Evolutionary conservation across 768 basidiomycete species (phyloP).

Genomic region (Amanita thiersii): DNA sequence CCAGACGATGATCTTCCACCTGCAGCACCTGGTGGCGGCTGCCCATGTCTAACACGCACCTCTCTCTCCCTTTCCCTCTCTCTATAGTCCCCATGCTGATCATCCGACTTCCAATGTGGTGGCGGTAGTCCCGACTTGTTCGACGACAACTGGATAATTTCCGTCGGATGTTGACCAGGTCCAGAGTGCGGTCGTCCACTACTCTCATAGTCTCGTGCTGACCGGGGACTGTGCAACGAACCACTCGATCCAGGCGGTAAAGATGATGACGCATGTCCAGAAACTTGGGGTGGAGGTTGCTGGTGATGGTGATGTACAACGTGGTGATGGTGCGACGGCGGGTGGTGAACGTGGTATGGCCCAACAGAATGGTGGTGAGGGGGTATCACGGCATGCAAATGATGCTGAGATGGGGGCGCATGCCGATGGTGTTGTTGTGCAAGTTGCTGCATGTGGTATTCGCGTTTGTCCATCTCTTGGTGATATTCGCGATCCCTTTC

Average conservation of each 20-base stretch:
- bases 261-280: slow-evolving; percentile 23
- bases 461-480: slow-evolving; percentile 22
- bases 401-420: slow-evolving; percentile 17
- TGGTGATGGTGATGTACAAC: slow-evolving; percentile 32
- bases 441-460: slow-evolving; percentile 25
- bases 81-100: neutral
- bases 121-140: slow-evolving; percentile 21
- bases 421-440: slow-evolving; percentile 25
- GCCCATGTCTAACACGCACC: slow-evolving; percentile 5
- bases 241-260: slow-evolving; percentile 19
- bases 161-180: slow-evolving; percentile 35
- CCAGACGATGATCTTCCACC: slow-evolving; percentile 26
- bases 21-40: neutral
- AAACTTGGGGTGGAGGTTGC: slow-evolving; percentile 11
- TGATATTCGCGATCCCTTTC: slow-evolving; percentile 16
- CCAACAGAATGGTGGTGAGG: slow-evolving; percentile 22
- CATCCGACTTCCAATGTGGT: slow-evolving; percentile 10
- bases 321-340: slow-evolving; percentile 49
- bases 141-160: slow-evolving; percentile 42
- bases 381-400: slow-evolving; percentile 22
- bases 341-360: slow-evolving; percentile 38
- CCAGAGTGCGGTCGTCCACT: slow-evolving; percentile 24
- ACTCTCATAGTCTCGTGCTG: slow-evolving; percentile 27
- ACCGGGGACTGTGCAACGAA: slow-evolving; percentile 18
- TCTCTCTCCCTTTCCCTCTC: slow-evolving; percentile 12